Conservation (phyloP, 169 alveolate species). For the Plasmodium reichenowi region DNA sequence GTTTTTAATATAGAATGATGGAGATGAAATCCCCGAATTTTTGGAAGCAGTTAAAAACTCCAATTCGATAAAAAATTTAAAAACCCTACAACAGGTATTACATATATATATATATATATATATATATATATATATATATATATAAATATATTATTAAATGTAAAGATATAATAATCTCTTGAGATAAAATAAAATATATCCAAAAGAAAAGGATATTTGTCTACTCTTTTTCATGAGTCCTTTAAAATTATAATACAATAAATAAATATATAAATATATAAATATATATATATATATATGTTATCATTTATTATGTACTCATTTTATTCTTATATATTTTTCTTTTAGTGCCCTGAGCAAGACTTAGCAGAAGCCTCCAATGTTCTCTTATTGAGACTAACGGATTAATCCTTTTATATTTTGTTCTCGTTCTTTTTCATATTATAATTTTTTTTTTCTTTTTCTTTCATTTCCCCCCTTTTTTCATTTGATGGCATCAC, state of each 20-base stretch:
- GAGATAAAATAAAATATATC: not conserved
- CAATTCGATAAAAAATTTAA: slow-evolving; percentile 84
- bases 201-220: not conserved
- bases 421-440: not conserved
- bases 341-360: slow-evolving; percentile 81
- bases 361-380: slow-evolving; percentile 89
- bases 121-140: slow-evolving; percentile 4
- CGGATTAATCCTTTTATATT: slow-evolving; percentile 76
- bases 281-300: no score
- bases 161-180: not conserved
- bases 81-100: slow-evolving; percentile 79
- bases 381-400: slow-evolving; percentile 83
- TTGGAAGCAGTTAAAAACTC: slow-evolving; percentile 85
- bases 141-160: slow-evolving; percentile 5
- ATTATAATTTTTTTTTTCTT: not conserved
- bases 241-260: no score
- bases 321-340: not conserved
- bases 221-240: no score
- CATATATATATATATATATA: slow-evolving; percentile 10
- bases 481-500: no score
- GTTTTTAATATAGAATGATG: slow-evolving; percentile 67
- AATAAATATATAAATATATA: no score
- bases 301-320: no score
- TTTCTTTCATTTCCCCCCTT: not conserved
- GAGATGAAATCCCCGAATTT: slow-evolving; percentile 85